Percentiles rank a stretch among this genome's conserved stretches.
phyloP scores from a whole-genome alignment of 495 filamentous ascomycete species.

The Eremomyces bilateralis region DNA sequence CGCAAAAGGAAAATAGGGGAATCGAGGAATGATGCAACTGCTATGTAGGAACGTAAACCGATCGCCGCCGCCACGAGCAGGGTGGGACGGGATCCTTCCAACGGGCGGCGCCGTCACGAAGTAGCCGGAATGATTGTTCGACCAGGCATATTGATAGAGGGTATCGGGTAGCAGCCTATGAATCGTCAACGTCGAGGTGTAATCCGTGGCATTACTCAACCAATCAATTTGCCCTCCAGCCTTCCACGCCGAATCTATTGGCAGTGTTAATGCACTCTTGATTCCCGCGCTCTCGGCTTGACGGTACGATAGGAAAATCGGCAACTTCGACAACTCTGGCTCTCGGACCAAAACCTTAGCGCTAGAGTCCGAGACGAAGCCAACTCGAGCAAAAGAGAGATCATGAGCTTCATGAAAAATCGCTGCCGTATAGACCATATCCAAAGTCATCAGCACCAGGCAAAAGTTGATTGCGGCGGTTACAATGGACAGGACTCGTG shows the following conservation, averaged over 20 bases:
- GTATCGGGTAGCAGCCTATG: conserved; percentile 34
- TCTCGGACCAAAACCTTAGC: conserved; percentile 73
- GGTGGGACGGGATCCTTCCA: conserved; percentile 25
- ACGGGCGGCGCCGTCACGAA: conserved; percentile 49
- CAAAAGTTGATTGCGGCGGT: conserved; percentile 50
- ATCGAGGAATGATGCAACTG: conserved; percentile 73
- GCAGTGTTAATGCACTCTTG: no score
- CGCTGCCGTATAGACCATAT: conserved; percentile 50
- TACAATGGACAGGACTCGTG: conserved; percentile 33
- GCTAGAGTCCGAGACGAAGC: conserved; percentile 60
- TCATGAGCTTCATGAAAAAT: conserved; percentile 47
- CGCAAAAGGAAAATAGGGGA: conserved; percentile 65
- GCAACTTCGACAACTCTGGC: conserved; percentile 50
- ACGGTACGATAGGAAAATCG: conserved; percentile 46
- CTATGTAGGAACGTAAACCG: conserved; percentile 75
- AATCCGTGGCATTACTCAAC: conserved; percentile 61
- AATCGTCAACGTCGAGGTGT: conserved; percentile 42
- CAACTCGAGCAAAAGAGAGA: conserved; percentile 61
- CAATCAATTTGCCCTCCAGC: conserved; percentile 35
- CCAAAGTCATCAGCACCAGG: conserved; percentile 41
- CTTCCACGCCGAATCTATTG: conserved; percentile 38
- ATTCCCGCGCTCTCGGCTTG: conserved; percentile 18
- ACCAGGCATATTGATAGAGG: conserved; percentile 59
- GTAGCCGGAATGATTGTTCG: conserved; percentile 59
- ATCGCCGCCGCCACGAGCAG: conserved; percentile 23